A percentile compares a stretch with the other conserved stretches of the same genome.
phyloP scores from a whole-genome alignment of 2,329 filamentous ascomycete genomes.

The Lachnellula subtilissima region DNA sequence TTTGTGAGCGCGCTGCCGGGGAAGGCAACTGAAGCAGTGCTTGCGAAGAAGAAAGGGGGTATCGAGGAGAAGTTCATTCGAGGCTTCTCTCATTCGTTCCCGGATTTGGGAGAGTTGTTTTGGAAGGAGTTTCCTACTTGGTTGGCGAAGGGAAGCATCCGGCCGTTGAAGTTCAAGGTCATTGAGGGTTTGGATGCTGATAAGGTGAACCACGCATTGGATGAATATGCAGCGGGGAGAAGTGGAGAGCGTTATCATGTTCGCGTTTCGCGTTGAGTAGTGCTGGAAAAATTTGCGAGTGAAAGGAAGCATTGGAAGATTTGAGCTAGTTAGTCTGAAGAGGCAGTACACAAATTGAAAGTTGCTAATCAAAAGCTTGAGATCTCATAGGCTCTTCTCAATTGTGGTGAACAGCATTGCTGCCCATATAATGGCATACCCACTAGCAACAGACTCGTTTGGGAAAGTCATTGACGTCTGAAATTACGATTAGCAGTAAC shows the following conservation, averaged over 20 bases:
- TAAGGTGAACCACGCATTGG: neutral
- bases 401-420: neutral
- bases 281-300: no score
- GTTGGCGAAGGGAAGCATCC: neutral
- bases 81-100: neutral
- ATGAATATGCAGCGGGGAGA: neutral
- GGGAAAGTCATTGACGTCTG: neutral
- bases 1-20: neutral
- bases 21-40: neutral
- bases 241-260: neutral
- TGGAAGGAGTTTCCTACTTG: neutral
- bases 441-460: neutral
- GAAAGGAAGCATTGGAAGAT: no score
- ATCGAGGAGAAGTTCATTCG: neutral
- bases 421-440: constrained; percentile 1
- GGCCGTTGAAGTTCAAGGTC: neutral
- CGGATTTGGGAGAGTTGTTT: neutral
- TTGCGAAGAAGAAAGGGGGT: neutral
- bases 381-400: neutral
- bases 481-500: neutral
- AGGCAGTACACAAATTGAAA: neutral
- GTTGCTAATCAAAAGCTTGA: neutral
- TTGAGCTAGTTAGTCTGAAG: neutral
- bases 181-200: neutral
- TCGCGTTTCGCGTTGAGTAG: neutral